phyloP scores from a whole-genome alignment of 805 yeast genomes.

The Candida montana region DNA sequence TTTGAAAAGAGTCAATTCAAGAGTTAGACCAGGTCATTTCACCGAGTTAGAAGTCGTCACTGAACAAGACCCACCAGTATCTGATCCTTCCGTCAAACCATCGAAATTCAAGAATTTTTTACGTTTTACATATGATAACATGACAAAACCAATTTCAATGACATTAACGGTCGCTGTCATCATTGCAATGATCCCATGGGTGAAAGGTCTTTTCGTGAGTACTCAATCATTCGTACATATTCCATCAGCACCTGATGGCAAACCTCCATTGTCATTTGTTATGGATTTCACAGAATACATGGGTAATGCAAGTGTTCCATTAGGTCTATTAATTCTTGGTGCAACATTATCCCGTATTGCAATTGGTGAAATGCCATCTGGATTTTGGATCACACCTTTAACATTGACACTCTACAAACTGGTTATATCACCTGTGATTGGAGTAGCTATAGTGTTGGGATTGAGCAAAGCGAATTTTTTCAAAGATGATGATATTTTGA shows the following conservation, averaged over 20 bases:
- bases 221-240: constrained; percentile 32
- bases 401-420: constrained; percentile 54
- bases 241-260: constrained; percentile 76
- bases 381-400: constrained; percentile 43
- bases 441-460: constrained; percentile 59
- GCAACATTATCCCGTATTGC: constrained; percentile 80
- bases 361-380: constrained; percentile 40
- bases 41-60: constrained; percentile 17
- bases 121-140: constrained; percentile 42
- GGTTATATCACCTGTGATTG: constrained; percentile 75
- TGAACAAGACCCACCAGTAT: not conserved
- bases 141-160: constrained; percentile 67
- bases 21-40: constrained; percentile 16
- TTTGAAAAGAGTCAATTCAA: constrained; percentile 11
- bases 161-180: constrained; percentile 60
- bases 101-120: constrained; percentile 8
- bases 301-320: constrained; percentile 86
- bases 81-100: not conserved
- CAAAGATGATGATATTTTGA: constrained; percentile 44
- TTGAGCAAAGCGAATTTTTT: constrained; percentile 66
- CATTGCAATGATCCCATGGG: constrained; percentile 84
- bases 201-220: constrained; percentile 66
- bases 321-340: constrained; percentile 80
- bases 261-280: constrained; percentile 80
- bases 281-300: constrained; percentile 78